A percentile compares a stretch with the other conserved stretches of the same genome.
Conservation (phyloP, 2,329 filamentous ascomycete genomes). For the Diaporthe sp. region DNA sequence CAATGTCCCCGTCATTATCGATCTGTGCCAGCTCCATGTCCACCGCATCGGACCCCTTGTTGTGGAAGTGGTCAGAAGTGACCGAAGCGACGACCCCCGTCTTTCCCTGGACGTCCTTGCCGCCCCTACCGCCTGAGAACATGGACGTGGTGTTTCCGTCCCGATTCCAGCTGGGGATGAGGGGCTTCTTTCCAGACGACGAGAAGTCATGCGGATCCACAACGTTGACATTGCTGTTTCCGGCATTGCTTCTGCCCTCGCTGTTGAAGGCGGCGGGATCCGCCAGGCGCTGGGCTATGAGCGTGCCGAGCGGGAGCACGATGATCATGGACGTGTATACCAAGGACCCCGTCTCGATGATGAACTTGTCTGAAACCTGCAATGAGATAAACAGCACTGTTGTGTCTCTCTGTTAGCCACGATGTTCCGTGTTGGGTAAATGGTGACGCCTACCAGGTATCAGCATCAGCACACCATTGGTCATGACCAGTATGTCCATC, state of each 20-base stretch:
- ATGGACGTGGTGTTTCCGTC: slow-evolving; percentile 33
- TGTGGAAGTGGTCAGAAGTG: slow-evolving; percentile 36
- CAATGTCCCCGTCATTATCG: slow-evolving; percentile 37
- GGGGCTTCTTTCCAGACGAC: slow-evolving; percentile 32
- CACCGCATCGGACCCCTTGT: slow-evolving; percentile 39
- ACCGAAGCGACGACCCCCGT: slow-evolving; percentile 29
- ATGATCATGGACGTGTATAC: slow-evolving; percentile 60
- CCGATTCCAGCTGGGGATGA: slow-evolving; percentile 28
- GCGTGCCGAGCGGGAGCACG: slow-evolving; percentile 62
- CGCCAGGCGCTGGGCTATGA: slow-evolving; percentile 60
- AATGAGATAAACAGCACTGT: slow-evolving; percentile 63
- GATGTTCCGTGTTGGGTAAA: not conserved
- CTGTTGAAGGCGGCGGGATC: slow-evolving; percentile 40
- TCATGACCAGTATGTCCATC: slow-evolving; percentile 66
- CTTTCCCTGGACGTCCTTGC: slow-evolving; percentile 40
- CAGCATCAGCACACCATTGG: slow-evolving; percentile 66
- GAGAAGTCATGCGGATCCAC: slow-evolving; percentile 36
- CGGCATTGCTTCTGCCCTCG: slow-evolving; percentile 23
- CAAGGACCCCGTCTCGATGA: slow-evolving; percentile 62
- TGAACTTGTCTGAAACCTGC: slow-evolving; percentile 52
- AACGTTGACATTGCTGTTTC: slow-evolving; percentile 34
- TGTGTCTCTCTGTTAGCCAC: not conserved
- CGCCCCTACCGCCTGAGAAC: not conserved
- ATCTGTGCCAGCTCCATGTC: slow-evolving; percentile 48
- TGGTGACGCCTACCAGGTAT: slow-evolving; percentile 58